These are phyloP conservation scores for Rhododendron griersonianum DNA, from an alignment of 148 eudicot species.

Conservation along the genomic window DNA sequence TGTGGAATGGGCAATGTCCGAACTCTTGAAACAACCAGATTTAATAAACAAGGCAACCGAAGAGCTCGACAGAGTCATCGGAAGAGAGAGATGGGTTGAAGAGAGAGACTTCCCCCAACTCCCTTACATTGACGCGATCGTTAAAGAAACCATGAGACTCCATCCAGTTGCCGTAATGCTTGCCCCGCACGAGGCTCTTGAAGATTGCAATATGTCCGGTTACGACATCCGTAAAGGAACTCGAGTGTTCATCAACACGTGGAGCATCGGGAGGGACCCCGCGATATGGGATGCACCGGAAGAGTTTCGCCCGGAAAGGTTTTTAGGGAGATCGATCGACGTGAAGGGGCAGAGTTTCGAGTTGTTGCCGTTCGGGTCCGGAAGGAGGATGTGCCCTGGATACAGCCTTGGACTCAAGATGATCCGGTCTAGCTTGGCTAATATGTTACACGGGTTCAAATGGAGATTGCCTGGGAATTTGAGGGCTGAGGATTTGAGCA, in stretches of 20 bases:
- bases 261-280: conserved; percentile 37
- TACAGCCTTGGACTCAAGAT: conserved; percentile 28
- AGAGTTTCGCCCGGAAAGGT: conserved; percentile 32
- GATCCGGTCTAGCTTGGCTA: conserved; percentile 21
- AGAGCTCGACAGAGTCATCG: neutral
- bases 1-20: conserved; percentile 8
- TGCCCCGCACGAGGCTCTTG: neutral
- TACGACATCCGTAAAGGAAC: conserved; percentile 3
- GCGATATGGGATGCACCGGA: conserved; percentile 22
- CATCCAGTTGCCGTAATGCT: conserved; percentile 5
- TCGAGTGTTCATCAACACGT: neutral
- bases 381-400: conserved; percentile 39
- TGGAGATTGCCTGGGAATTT: conserved; percentile 22
- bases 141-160: conserved; percentile 4
- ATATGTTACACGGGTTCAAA: conserved; percentile 30
- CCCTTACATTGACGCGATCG: conserved; percentile 3
- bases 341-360: conserved; percentile 28
- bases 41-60: neutral
- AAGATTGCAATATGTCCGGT: neutral
- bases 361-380: conserved; percentile 38
- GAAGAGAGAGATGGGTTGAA: conserved; percentile 13
- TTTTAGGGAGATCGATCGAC: conserved; percentile 22
- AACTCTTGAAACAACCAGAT: neutral
- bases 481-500: conserved; percentile 22
- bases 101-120: conserved; percentile 5